Base-by-base conservation (phyloP, 345 rosid species). In the Populus deltoides region DNA sequence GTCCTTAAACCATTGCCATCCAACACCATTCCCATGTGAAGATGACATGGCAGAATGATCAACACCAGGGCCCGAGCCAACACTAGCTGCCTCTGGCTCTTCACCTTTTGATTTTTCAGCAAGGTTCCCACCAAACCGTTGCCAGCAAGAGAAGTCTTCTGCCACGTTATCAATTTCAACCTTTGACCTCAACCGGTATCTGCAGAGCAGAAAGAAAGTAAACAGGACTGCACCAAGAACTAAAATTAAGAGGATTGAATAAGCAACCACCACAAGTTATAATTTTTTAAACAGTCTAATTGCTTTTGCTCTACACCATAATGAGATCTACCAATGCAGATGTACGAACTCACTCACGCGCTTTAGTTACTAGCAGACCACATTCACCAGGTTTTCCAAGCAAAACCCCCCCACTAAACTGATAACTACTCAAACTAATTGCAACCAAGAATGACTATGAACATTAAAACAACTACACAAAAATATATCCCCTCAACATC, bases 1-100 rank as follows among this genome's bases (percentile, higher is more conserved):
- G 86, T 97, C 99, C 76, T 82, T 85, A 77, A 91, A 87, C 99
- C 99, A 97, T 82, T 86, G 92, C 93, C 91, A 94, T 31, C 96
- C 96, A 33, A 22, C 67, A 61, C 83, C 85, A 77, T 43, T 85
- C 77, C 94, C 94, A 75, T 75, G 86, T 29, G 93, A 86, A 79
- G 97, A 82, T 13, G 90, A 86, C 80, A 82, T 72, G 70, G 85
- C 92, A 57, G 90, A 76, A 45, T 20, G 78, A 87, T 91, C 96
- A 80, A 79, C 79, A 1, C 83, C 88, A 77, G 84, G 79, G 4
- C 93, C 97, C 91, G 92, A 91, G 71, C 97, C 96, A 5, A 92
- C 79, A 70, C 90, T 85, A 17, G 92, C 90, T 33, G 92, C 89
- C 62, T 87, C 93, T 16, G 91, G 92, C 75, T 91, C 94, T 17